Percentiles rank a stretch among this genome's conserved stretches.
phyloP scores from a whole-genome alignment of 345 rosid species.

The Citrus australasica region DNA sequence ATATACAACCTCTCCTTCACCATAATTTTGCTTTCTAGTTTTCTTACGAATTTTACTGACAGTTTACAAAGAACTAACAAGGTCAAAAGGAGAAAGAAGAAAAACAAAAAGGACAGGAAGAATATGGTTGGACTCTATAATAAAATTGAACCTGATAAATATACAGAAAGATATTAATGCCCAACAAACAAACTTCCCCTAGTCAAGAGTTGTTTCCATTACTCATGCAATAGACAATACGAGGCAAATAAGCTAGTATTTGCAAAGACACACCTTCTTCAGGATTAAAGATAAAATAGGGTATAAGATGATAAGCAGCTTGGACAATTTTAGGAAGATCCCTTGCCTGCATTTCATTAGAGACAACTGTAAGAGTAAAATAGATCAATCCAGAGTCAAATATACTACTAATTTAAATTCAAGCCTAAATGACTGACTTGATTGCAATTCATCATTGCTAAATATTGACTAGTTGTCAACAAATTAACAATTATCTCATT shows the following conservation, averaged over 20 bases:
- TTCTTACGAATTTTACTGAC: neutral
- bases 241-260: neutral
- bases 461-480: neutral
- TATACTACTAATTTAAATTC: neutral
- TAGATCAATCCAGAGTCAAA: neutral
- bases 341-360: constrained; percentile 65
- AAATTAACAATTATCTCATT: neutral
- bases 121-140: neutral
- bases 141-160: neutral
- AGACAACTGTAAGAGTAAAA: neutral
- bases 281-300: constrained; percentile 82
- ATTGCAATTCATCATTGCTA: neutral
- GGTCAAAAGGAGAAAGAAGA: neutral
- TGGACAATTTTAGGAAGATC: constrained; percentile 84
- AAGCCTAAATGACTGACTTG: neutral
- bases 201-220: neutral
- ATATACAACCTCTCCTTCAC: neutral
- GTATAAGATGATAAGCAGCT: constrained; percentile 73
- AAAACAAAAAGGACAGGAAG: neutral
- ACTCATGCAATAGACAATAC: neutral
- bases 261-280: constrained; percentile 65
- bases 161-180: neutral
- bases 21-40: neutral
- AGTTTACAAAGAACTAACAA: neutral
- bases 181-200: neutral